Conservation (phyloP, 495 filamentous ascomycete genomes). For the Aspergillus leporis region DNA sequence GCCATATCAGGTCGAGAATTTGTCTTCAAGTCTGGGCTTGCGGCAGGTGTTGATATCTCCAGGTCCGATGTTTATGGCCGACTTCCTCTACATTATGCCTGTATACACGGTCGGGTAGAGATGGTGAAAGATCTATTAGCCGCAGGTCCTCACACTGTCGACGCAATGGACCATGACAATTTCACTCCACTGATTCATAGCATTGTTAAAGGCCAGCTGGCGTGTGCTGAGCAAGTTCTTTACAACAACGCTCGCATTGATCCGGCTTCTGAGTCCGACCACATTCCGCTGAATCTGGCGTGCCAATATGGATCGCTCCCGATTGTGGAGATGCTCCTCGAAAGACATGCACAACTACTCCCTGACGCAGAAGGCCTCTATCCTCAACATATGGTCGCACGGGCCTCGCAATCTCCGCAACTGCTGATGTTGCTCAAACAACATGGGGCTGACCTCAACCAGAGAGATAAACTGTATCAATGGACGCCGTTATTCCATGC, state of each 20-base stretch:
- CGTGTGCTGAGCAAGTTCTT: conserved; percentile 76
- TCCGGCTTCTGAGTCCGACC: conserved; percentile 79
- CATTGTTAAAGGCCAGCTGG: conserved; percentile 79
- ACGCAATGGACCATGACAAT: conserved; percentile 91
- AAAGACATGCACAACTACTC: conserved; percentile 72
- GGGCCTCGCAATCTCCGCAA: conserved; percentile 78
- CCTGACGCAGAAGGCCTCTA: conserved; percentile 95
- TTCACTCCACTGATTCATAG: conserved; percentile 95
- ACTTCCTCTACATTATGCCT: conserved; percentile 93
- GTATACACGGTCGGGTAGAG: conserved; percentile 85
- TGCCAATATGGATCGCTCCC: conserved; percentile 85
- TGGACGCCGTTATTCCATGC: conserved; percentile 98
- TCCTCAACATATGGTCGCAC: conserved; percentile 95
- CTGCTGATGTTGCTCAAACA: conserved; percentile 76
- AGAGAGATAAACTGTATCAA: conserved; percentile 90
- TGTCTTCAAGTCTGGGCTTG: conserved; percentile 72
- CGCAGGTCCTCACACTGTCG: conserved; percentile 64
- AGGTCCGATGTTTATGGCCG: conserved; percentile 89
- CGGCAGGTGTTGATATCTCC: conserved; percentile 69
- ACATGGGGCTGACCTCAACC: conserved; percentile 89
- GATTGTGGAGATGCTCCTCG: conserved; percentile 81
- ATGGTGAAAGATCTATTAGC: conserved; percentile 75
- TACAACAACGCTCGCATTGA: conserved; percentile 73
- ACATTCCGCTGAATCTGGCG: conserved; percentile 90
- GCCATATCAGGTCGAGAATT: conserved; percentile 81